phyloP scores from a whole-genome alignment of 2,329 filamentous ascomycete genomes.

The Xylariaceae sp. region DNA sequence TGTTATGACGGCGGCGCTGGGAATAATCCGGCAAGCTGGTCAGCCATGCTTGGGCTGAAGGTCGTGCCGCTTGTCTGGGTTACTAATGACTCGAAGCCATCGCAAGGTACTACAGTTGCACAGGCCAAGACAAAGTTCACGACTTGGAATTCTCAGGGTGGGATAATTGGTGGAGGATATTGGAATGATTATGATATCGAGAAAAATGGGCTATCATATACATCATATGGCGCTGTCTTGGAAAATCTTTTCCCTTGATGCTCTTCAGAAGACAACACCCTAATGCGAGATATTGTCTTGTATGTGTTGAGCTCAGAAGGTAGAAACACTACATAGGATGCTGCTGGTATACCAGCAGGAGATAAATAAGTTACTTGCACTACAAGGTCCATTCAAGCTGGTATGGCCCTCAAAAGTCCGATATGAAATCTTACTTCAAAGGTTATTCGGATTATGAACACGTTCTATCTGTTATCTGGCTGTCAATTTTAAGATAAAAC shows the following conservation, averaged over 20 bases:
- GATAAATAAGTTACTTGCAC: too few species aligned
- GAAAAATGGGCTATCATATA: conserved; percentile 41
- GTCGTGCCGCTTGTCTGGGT: conserved; percentile 46
- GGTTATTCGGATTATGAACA: too few species aligned
- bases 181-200: conserved; percentile 49
- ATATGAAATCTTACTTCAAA: too few species aligned
- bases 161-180: conserved; percentile 40
- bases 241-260: conserved; percentile 20
- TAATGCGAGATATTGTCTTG: too few species aligned
- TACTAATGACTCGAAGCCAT: conserved; percentile 44
- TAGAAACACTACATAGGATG: too few species aligned
- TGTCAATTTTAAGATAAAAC: too few species aligned
- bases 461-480: too few species aligned
- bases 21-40: conserved; percentile 41
- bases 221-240: conserved; percentile 23
- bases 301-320: too few species aligned
- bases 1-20: conserved; percentile 44
- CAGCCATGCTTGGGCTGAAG: conserved; percentile 36
- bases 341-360: too few species aligned
- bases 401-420: too few species aligned
- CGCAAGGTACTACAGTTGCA: conserved; percentile 35
- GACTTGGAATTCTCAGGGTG: conserved; percentile 31
- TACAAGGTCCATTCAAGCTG: too few species aligned
- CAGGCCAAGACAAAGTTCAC: conserved; percentile 37
- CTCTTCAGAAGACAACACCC: too few species aligned